Conservation (phyloP, 225 moss, liverwort and hornwort genomes). For the Straminergon stramineum region DNA sequence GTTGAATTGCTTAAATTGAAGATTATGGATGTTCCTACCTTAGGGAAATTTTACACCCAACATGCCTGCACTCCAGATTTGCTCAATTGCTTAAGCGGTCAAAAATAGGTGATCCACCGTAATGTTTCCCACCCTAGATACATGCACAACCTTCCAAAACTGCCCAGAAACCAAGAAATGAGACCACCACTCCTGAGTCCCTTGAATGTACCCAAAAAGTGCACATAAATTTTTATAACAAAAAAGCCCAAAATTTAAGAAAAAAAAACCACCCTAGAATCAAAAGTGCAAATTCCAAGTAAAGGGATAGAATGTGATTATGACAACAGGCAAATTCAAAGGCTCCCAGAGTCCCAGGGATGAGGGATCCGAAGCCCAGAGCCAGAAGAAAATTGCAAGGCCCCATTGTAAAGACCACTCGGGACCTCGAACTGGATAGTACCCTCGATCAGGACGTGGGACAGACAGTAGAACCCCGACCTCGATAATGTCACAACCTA, state of each 20-base stretch:
- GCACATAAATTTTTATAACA: background rate
- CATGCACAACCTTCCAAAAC: background rate
- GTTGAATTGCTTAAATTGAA: no score
- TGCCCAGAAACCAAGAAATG: background rate
- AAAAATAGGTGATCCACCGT: no score
- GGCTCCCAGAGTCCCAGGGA: background rate
- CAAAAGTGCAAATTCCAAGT: background rate
- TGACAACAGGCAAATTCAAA: background rate
- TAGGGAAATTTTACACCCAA: no score
- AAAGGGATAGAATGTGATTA: background rate
- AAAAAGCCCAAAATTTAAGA: background rate
- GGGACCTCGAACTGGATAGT: conserved; percentile 9
- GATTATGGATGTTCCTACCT: no score
- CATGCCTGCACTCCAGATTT: no score
- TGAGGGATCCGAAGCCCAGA: background rate
- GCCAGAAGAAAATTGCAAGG: conserved; percentile 26
- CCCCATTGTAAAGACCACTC: background rate
- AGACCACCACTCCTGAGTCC: background rate
- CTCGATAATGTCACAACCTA: background rate
- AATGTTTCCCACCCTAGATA: background rate
- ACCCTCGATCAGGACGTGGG: conserved; percentile 2
- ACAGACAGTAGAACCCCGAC: background rate
- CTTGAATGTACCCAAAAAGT: background rate
- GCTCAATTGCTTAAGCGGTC: no score
- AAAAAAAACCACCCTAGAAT: background rate